These are phyloP conservation scores for Penicillium sp. DNA, from an alignment of 2,329 filamentous ascomycete genomes.

Conservation along the genomic window DNA sequence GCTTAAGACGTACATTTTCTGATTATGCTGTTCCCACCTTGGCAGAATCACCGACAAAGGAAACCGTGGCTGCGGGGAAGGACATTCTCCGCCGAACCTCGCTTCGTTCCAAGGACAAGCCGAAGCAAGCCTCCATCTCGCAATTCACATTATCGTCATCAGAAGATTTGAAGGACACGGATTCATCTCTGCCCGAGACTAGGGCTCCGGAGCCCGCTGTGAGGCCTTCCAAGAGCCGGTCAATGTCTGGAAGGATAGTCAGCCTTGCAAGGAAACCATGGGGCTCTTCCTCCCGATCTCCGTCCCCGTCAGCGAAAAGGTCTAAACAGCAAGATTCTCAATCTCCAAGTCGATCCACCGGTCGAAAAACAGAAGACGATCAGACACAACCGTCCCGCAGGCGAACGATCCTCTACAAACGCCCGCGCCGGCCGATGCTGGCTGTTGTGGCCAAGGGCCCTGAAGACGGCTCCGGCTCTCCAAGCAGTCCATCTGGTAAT, in stretches of 20 bases:
- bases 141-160: conserved; percentile 37
- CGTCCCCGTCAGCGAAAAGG: conserved; percentile 43
- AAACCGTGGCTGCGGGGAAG: conserved; percentile 40
- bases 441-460: conserved; percentile 37
- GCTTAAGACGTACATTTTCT: conserved; percentile 50
- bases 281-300: conserved; percentile 46
- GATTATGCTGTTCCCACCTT: conserved; percentile 47
- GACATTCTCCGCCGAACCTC: conserved; percentile 44
- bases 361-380: conserved; percentile 22
- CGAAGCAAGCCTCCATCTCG: conserved; percentile 29
- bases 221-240: conserved; percentile 43
- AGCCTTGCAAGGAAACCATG: conserved; percentile 53
- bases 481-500: conserved; percentile 40
- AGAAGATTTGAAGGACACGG: conserved; percentile 35
- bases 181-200: conserved; percentile 26
- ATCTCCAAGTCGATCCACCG: conserved; percentile 19
- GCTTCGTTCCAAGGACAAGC: conserved; percentile 34
- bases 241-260: conserved; percentile 51
- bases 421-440: conserved; percentile 41
- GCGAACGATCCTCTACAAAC: conserved; percentile 36
- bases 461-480: conserved; percentile 34
- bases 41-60: conserved; percentile 36
- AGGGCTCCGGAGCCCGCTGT: conserved; percentile 30
- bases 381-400: conserved; percentile 25
- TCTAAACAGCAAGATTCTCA: conserved; percentile 31